These are phyloP conservation scores for Henckelia pumila DNA, from an alignment of 257 asterid genomes.

Conservation along the genomic window DNA sequence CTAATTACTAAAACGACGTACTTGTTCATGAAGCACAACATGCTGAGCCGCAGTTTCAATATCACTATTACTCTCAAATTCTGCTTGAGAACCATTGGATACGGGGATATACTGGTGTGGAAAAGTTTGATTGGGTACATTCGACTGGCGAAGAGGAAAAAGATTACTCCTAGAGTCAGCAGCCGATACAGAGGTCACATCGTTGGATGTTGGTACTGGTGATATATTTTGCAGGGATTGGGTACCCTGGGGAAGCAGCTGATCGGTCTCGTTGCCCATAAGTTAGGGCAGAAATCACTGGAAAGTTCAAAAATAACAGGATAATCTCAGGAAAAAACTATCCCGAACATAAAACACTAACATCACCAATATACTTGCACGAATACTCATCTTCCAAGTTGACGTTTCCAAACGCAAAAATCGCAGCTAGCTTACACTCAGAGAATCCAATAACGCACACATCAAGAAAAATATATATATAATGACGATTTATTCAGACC, in stretches of 20 bases:
- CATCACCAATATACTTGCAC: conserved; percentile 1
- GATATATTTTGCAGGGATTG: conserved; percentile 33
- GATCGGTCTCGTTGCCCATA: conserved; percentile 48
- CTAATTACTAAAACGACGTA: conserved; percentile 25
- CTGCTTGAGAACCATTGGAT: conserved; percentile 34
- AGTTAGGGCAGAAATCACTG: conserved; percentile 22
- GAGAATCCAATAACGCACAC: not conserved
- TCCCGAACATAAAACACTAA: not conserved
- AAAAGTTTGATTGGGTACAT: conserved; percentile 25
- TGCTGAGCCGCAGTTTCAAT: conserved; percentile 74
- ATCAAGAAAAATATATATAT: not conserved
- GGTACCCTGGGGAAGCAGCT: conserved; percentile 54
- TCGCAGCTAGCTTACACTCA: not conserved
- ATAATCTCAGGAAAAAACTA: conserved; percentile 10
- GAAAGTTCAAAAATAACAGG: conserved; percentile 14
- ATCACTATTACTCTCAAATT: conserved; percentile 39
- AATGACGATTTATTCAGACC: not conserved
- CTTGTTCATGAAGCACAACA: conserved; percentile 89
- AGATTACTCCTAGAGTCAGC: conserved; percentile 29
- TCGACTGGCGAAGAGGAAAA: conserved; percentile 40
- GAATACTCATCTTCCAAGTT: not conserved
- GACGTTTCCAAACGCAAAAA: not conserved
- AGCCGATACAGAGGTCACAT: conserved; percentile 23
- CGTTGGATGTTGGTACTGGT: conserved; percentile 26
- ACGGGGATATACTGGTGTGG: conserved; percentile 20